A percentile compares a stretch with the other conserved stretches of the same genome.
These are phyloP conservation scores for Inonotus hispidus DNA, from an alignment of 1,284 basidiomycete genomes.

Conservation along the genomic window DNA sequence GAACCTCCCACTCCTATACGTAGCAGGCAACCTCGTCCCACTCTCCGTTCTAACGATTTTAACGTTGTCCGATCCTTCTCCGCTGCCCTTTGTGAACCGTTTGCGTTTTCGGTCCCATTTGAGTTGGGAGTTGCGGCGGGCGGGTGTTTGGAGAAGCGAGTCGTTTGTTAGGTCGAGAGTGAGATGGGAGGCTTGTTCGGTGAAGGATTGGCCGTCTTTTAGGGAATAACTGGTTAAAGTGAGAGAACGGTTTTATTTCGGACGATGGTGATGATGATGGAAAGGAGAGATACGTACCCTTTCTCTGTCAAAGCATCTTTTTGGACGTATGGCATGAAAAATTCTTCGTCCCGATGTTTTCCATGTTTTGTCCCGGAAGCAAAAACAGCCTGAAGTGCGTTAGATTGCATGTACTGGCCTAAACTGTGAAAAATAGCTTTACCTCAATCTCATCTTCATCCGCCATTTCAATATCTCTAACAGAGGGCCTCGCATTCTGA, in stretches of 20 bases:
- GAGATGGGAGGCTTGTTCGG: conserved; percentile 75
- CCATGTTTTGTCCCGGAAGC: conserved; percentile 46
- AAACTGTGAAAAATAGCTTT: conserved; percentile 13
- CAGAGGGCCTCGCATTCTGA: conserved; percentile 28
- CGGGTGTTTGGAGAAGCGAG: conserved; percentile 58
- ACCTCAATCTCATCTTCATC: conserved; percentile 75
- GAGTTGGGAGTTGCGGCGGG: conserved; percentile 59
- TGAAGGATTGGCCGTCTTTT: conserved; percentile 79
- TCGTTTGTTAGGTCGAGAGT: conserved; percentile 86
- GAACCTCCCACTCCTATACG: conserved; percentile 89
- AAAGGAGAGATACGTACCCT: conserved; percentile 52
- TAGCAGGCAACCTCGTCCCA: conserved; percentile 88
- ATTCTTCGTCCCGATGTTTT: conserved; percentile 76
- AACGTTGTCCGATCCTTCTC: conserved; percentile 86
- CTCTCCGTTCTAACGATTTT: conserved; percentile 94
- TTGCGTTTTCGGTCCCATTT: conserved; percentile 98
- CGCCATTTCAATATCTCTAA: conserved; percentile 56
- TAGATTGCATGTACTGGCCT: not conserved
- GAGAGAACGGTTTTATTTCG: conserved; percentile 3
- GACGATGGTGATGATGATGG: not conserved
- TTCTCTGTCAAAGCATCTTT: conserved; percentile 82
- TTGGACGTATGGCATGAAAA: conserved; percentile 90
- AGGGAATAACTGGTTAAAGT: conserved; percentile 68
- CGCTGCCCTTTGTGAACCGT: conserved; percentile 85
- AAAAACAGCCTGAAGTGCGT: conserved; percentile 60